Evolutionary conservation across 2,329 filamentous ascomycete species (phyloP).

Genomic region (Cladosporium sp.): DNA sequence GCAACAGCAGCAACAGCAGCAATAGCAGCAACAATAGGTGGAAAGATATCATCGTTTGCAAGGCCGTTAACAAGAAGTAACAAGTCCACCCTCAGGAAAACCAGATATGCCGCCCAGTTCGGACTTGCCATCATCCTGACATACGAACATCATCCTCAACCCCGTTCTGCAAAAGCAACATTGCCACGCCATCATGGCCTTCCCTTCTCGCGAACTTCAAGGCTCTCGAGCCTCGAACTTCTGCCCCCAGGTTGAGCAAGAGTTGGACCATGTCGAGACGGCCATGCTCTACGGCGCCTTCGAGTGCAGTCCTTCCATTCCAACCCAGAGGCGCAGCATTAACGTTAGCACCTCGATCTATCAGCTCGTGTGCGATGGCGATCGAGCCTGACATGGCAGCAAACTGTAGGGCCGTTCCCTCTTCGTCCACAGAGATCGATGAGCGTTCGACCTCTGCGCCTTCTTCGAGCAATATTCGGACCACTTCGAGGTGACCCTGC

Average conservation of each 20-base stretch:
- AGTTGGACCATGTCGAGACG: slow-evolving; percentile 6
- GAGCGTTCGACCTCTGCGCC: not conserved
- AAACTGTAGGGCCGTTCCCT: slow-evolving; percentile 3
- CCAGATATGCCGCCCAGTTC: not conserved
- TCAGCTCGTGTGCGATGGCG: not conserved
- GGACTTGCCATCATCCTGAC: not conserved
- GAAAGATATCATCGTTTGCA: no score
- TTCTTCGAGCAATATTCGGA: not conserved
- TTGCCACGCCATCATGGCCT: slow-evolving; percentile 3
- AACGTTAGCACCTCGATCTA: not conserved
- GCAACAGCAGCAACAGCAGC: no score
- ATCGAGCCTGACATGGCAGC: not conserved
- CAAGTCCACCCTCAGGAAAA: not conserved
- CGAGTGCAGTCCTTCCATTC: slow-evolving; percentile 3
- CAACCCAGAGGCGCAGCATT: not conserved
- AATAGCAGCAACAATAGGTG: no score
- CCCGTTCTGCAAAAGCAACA: slow-evolving; percentile 3
- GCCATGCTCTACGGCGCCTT: slow-evolving; percentile 9
- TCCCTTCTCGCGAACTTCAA: not conserved
- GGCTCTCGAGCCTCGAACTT: not conserved
- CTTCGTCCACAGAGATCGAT: not conserved
- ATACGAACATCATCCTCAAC: not conserved
- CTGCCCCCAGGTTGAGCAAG: not conserved
- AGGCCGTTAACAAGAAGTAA: not conserved
- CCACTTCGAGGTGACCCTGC: not conserved